Evolutionary conservation across 1,284 basidiomycete genomes (phyloP).

Genomic region (Amylostereum areolatum): DNA sequence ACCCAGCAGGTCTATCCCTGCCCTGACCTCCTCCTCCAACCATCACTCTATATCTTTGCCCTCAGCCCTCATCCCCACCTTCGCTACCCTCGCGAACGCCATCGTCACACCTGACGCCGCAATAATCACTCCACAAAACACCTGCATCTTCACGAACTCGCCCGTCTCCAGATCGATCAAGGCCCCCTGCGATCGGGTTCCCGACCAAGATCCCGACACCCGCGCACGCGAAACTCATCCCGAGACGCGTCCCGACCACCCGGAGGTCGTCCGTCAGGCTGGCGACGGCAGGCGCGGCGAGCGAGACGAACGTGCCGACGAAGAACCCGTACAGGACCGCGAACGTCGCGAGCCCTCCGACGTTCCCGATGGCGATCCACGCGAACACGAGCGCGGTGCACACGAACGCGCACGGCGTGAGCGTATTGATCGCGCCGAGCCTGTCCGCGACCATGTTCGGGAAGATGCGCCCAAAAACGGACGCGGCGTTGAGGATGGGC

Average conservation of each 20-base stretch:
- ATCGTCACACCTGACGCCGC: background rate
- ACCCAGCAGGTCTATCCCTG: no score
- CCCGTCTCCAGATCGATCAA: constrained; percentile 4
- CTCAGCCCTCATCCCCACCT: background rate
- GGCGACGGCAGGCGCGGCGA: constrained; percentile 4
- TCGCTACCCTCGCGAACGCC: background rate
- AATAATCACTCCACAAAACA: constrained; percentile 7
- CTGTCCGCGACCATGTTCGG: constrained; percentile 1
- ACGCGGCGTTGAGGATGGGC: constrained; percentile 1
- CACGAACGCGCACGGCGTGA: background rate
- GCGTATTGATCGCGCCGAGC: background rate
- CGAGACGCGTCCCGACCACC: constrained; percentile 6
- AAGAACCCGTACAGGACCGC: background rate
- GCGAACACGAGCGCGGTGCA: background rate
- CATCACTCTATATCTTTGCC: background rate
- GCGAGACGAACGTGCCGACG: constrained; percentile 4
- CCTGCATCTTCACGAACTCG: constrained; percentile 4
- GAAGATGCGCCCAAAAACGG: background rate
- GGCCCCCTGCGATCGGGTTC: constrained; percentile 7
- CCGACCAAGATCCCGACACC: constrained; percentile 9
- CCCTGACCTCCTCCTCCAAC: no score
- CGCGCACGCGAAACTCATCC: constrained; percentile 8
- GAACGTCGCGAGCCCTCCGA: background rate
- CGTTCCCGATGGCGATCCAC: background rate
- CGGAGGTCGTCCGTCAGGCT: constrained; percentile 4